These are phyloP conservation scores for Verticillium klebahnii DNA, from an alignment of 2,329 filamentous ascomycete species.

Conservation along the genomic window DNA sequence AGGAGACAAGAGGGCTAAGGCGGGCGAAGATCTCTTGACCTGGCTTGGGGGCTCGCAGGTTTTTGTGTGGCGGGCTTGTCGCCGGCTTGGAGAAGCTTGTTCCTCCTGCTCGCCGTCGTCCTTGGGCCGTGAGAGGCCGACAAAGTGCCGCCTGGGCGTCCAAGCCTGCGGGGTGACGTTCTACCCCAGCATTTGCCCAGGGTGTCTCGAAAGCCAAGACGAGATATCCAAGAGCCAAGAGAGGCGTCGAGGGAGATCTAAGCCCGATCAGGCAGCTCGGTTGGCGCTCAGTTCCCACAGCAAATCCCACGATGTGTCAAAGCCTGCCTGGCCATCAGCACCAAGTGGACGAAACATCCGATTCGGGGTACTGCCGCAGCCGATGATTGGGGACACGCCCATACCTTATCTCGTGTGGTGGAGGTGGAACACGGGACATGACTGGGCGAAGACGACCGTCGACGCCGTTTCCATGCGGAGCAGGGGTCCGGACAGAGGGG, in stretches of 20 bases:
- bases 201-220: background rate
- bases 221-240: background rate
- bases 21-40: background rate
- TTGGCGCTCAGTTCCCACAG: background rate
- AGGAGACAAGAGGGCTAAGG: background rate
- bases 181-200: background rate
- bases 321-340: background rate
- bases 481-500: background rate
- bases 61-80: background rate
- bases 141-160: conserved; percentile 1
- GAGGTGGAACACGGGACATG: background rate
- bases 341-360: background rate
- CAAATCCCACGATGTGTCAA: background rate
- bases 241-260: background rate
- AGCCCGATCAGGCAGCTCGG: background rate
- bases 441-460: background rate
- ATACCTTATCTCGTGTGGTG: background rate
- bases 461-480: background rate
- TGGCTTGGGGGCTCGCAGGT: background rate
- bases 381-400: background rate
- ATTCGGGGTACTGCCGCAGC: background rate
- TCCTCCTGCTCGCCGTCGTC: background rate
- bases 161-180: conserved; percentile 3
- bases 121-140: conserved; percentile 2
- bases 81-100: conserved; percentile 3